A percentile compares a stretch with the other conserved stretches of the same genome.
Evolutionary conservation across 2,329 filamentous ascomycete genomes (phyloP).

Genomic region (Chaetoscypha palmicola): DNA sequence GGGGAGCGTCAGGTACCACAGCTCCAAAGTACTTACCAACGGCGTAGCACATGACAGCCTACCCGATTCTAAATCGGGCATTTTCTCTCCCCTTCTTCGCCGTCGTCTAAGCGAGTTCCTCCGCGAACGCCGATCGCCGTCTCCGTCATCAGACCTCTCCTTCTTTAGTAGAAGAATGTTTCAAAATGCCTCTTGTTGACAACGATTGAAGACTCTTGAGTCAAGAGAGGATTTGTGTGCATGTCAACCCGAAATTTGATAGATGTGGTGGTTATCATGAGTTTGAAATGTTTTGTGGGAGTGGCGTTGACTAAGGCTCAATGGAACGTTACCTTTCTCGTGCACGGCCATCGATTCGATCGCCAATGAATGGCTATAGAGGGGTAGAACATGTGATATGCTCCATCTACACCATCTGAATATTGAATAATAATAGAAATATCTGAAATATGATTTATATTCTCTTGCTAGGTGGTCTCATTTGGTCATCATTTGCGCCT

Average conservation of each 20-base stretch:
- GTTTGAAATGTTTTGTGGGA: not conserved
- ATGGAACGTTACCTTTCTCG: not conserved
- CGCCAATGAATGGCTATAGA: no score
- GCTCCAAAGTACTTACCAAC: not conserved
- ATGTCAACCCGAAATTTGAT: not conserved
- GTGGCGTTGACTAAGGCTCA: not conserved
- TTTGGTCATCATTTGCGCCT: not conserved
- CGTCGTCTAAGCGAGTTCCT: no score
- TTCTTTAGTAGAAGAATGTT: not conserved
- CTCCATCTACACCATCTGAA: not conserved
- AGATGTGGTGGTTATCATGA: not conserved
- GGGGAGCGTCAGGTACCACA: not conserved
- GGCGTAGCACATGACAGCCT: not conserved
- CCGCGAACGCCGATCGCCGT: no score
- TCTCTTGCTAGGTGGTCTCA: not conserved
- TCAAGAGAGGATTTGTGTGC: not conserved
- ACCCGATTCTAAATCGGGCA: not conserved
- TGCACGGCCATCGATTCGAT: not conserved
- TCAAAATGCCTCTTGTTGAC: not conserved
- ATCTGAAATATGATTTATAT: not conserved
- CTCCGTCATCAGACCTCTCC: not conserved
- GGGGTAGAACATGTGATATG: not conserved
- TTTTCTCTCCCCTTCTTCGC: not conserved
- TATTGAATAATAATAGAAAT: not conserved
- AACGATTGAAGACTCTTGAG: not conserved